Percentiles rank a stretch among this genome's conserved stretches.
Conservation (phyloP, 805 yeast species). For the Monosporozyma aquatica region DNA sequence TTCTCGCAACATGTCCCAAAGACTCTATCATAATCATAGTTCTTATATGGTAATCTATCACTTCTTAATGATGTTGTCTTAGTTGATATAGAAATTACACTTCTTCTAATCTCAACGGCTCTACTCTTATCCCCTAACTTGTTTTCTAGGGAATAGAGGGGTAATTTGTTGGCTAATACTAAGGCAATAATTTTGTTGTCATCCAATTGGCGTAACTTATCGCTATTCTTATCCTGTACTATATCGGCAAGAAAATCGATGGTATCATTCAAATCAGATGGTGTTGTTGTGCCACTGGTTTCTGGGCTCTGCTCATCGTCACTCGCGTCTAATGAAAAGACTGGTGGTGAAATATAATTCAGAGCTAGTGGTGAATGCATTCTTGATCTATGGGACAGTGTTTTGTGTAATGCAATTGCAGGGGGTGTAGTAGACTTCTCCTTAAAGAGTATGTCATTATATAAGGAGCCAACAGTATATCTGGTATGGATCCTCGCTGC, state of each 20-base stretch:
- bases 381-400: background rate
- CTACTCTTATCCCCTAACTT: constrained; percentile 81
- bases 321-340: constrained; percentile 8
- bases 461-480: constrained; percentile 25
- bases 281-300: constrained; percentile 28
- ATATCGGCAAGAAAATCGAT: too few species aligned
- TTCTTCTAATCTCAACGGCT: constrained; percentile 90
- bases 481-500: constrained; percentile 64
- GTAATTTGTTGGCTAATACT: constrained; percentile 68
- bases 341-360: background rate
- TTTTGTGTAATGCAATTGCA: background rate
- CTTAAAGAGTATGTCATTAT: background rate
- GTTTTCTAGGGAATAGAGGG: constrained; percentile 90
- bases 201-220: constrained; percentile 53
- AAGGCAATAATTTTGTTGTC: constrained; percentile 69
- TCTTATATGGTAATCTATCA: constrained; percentile 63
- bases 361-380: constrained; percentile 1
- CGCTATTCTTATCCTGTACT: too few species aligned
- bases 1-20: constrained; percentile 99
- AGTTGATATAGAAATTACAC: constrained; percentile 77
- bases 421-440: background rate
- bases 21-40: constrained; percentile 90
- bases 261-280: constrained; percentile 11
- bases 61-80: constrained; percentile 71
- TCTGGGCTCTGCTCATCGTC: constrained; percentile 7